Conservation (phyloP, 2,329 filamentous ascomycete genomes). For the Colletotrichum incanum region DNA sequence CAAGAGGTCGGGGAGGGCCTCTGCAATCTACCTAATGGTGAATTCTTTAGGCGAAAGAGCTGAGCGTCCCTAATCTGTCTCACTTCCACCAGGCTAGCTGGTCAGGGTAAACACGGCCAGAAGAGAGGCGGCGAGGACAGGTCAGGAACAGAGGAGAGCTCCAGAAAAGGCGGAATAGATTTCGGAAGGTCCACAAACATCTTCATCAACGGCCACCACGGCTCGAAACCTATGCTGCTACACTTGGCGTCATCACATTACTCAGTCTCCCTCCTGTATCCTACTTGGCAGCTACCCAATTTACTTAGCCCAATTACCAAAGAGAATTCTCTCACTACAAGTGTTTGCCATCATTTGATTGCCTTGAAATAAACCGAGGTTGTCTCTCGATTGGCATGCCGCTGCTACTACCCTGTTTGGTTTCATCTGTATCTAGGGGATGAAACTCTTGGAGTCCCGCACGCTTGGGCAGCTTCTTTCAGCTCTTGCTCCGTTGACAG, state of each 20-base stretch:
- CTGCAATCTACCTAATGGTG: constrained; percentile 45
- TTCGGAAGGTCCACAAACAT: constrained; percentile 15
- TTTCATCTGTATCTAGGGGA: constrained; percentile 33
- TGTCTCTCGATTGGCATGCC: not conserved
- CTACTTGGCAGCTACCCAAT: constrained; percentile 29
- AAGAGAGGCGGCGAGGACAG: not conserved
- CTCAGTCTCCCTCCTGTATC: constrained; percentile 30
- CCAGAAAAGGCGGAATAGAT: constrained; percentile 11
- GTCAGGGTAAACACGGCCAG: not conserved
- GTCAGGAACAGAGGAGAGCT: not conserved
- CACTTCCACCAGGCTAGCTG: not conserved
- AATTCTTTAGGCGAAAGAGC: constrained; percentile 20
- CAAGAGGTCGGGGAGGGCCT: constrained; percentile 51
- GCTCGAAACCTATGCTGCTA: constrained; percentile 33
- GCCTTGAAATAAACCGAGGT: not conserved
- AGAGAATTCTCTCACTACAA: constrained; percentile 14
- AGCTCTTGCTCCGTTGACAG: constrained; percentile 1
- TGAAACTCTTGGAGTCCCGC: constrained; percentile 30
- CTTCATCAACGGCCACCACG: not conserved
- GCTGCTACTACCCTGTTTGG: constrained; percentile 17
- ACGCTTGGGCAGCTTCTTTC: constrained; percentile 20
- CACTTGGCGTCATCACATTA: constrained; percentile 36
- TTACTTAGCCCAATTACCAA: constrained; percentile 40
- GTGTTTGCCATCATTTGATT: not conserved
- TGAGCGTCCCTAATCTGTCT: not conserved